Evolutionary conservation across 169 alveolate species (phyloP).

Genomic region (Plasmodium gaboni): DNA sequence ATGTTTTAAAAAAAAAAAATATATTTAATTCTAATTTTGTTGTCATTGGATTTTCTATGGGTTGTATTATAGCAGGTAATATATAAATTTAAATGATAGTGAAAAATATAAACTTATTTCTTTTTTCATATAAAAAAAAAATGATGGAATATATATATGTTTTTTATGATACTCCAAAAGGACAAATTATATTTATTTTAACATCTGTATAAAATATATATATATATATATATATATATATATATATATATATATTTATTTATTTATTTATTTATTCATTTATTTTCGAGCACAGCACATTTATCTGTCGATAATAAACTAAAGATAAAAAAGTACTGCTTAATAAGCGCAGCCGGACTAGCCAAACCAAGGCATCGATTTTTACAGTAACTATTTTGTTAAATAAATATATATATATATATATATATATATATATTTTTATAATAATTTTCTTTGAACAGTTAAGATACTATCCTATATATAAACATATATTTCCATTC

Average conservation of each 20-base stretch:
- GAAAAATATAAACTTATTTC: too few relatives aligned
- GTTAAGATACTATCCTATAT: not conserved
- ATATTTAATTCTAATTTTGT: constrained; percentile 40
- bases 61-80: constrained; percentile 72
- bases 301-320: constrained; percentile 55
- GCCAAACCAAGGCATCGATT: constrained; percentile 75
- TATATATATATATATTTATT: not conserved
- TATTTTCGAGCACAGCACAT: constrained; percentile 24
- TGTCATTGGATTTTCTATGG: constrained; percentile 74
- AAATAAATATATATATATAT: not conserved
- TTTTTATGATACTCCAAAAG: too few relatives aligned
- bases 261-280: constrained; percentile 8
- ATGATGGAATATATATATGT: too few relatives aligned
- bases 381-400: constrained; percentile 18
- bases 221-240: not conserved
- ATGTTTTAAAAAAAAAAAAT: constrained; percentile 57
- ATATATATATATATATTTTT: not conserved
- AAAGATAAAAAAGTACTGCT: constrained; percentile 40
- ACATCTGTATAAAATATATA: too few relatives aligned
- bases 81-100: not conserved
- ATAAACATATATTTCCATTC: not conserved
- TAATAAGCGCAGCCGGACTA: constrained; percentile 73
- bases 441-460: not conserved
- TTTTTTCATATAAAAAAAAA: too few relatives aligned
- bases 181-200: not conserved